These are phyloP conservation scores for Chrysosporium queenslandicum DNA, from an alignment of 2,329 filamentous ascomycete species.

Conservation along the genomic window DNA sequence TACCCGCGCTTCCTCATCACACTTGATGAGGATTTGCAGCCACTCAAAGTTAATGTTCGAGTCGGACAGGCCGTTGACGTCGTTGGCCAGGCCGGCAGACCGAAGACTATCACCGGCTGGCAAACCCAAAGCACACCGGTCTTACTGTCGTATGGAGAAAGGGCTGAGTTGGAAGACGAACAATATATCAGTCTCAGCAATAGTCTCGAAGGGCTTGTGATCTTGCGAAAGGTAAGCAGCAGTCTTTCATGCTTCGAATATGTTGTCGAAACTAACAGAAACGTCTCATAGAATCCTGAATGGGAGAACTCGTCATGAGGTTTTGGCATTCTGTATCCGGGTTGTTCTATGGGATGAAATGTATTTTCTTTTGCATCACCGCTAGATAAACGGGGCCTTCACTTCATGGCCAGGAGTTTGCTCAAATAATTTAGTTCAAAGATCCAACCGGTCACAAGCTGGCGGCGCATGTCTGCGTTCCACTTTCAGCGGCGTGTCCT, in stretches of 20 bases:
- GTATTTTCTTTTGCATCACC: slow-evolving; percentile 7
- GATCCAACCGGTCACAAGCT: not conserved
- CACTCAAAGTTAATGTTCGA: slow-evolving; percentile 87
- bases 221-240: slow-evolving; percentile 77
- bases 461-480: not conserved
- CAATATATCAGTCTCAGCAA: slow-evolving; percentile 88
- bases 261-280: slow-evolving; percentile 20
- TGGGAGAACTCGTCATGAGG: slow-evolving; percentile 30
- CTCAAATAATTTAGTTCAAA: not conserved
- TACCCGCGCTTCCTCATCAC: slow-evolving; percentile 94
- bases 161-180: slow-evolving; percentile 94
- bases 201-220: slow-evolving; percentile 87
- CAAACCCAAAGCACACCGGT: slow-evolving; percentile 99
- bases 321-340: slow-evolving; percentile 2
- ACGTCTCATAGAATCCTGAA: slow-evolving; percentile 35
- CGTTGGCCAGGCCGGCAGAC: slow-evolving; percentile 88
- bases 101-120: slow-evolving; percentile 99
- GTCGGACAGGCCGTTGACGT: slow-evolving; percentile 98
- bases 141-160: slow-evolving; percentile 82
- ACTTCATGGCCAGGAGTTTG: not conserved
- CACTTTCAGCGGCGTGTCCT: not conserved
- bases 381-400: slow-evolving; percentile 7
- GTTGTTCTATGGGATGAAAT: slow-evolving; percentile 1
- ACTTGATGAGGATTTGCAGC: slow-evolving; percentile 86
- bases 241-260: not conserved